Base-by-base conservation (phyloP, 108 stramenopile genomes). In the Skeletonema marinoi region DNA sequence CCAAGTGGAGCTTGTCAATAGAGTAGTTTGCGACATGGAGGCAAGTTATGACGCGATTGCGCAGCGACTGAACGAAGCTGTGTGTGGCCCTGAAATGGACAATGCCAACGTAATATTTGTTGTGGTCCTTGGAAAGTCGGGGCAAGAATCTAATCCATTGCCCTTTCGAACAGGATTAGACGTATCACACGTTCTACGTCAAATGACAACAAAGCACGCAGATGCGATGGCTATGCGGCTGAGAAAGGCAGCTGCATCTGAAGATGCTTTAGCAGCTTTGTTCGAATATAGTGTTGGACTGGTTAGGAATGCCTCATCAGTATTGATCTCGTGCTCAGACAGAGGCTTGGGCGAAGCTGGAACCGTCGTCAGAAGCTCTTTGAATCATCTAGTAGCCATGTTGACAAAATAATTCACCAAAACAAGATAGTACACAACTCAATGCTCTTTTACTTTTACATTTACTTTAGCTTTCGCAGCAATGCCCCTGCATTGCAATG, bases 261-360 rank as follows among this genome's bases (percentile, higher is more conserved):
- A 84, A 66, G 73, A 90, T 73, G 42, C 86, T 10, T 41, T 66
- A 36, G 71, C 88, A 35, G 93, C 89, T 10, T 32, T 91, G 19
- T 93, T 89, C 68, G 93, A 91, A 80, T 68, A 80, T 13, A 82
- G 88, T 31, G 89, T 87, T 30, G 92, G 93, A 30, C 88, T 78
- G 71, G 80, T 88, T 35, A 17, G 70, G 25, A 65, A 69, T 10
- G 29, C 74, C 12, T 85, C 88, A 36, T 68, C 87, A 7, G 81
- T 90, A 68, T 39, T 93, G 6, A 61, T 90, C 48, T 77, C 71
- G 19, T 64, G 90, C 14, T 78, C 88, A 0, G 89, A 88, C 44
- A 65, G 14, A 41, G 92, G 92, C 21, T 41, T 90, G 9, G 67
- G 65, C 13, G 88, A 87, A n/a, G 90, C 86, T 41, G 80, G 89